Evolutionary conservation across 352 stramenopile genomes (phyloP).

Genomic region (Phytophthora gonapodyides): DNA sequence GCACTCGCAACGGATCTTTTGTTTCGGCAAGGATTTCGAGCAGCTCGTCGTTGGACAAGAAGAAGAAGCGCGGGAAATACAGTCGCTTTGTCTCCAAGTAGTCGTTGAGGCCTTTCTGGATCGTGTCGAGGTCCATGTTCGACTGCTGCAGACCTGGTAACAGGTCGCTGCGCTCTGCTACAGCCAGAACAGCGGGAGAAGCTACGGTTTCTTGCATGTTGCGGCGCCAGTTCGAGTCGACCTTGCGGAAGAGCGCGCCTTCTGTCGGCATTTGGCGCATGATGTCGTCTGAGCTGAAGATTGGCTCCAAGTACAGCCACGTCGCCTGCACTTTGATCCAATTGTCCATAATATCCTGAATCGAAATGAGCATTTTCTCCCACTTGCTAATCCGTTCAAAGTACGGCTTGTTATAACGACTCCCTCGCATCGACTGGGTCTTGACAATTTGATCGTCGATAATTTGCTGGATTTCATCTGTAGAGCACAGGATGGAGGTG

Average conservation of each 20-base stretch:
- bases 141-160: slow-evolving; percentile 86
- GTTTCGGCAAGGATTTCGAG: slow-evolving; percentile 93
- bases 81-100: slow-evolving; percentile 92
- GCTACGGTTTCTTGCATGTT: slow-evolving; percentile 89
- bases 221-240: slow-evolving; percentile 87
- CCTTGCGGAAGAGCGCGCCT: slow-evolving; percentile 85
- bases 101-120: slow-evolving; percentile 94
- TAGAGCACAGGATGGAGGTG: slow-evolving; percentile 90
- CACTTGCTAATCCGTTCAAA: slow-evolving; percentile 86
- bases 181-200: slow-evolving; percentile 72
- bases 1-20: slow-evolving; percentile 94
- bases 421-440: slow-evolving; percentile 94
- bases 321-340: slow-evolving; percentile 95
- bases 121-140: slow-evolving; percentile 93
- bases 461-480: slow-evolving; percentile 93
- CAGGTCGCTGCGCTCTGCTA: slow-evolving; percentile 79
- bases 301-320: slow-evolving; percentile 94
- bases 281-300: slow-evolving; percentile 94
- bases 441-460: slow-evolving; percentile 97
- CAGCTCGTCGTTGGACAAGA: slow-evolving; percentile 93
- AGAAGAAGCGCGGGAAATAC: slow-evolving; percentile 93
- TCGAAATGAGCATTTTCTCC: slow-evolving; percentile 90
- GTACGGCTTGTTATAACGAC: slow-evolving; percentile 94
- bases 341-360: slow-evolving; percentile 94
- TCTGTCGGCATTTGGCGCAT: slow-evolving; percentile 93